Evolutionary conservation across 257 asterid genomes (phyloP), one percentile per base, ranked within the genome.

Genomic region (Coffea eugenioides): DNA sequence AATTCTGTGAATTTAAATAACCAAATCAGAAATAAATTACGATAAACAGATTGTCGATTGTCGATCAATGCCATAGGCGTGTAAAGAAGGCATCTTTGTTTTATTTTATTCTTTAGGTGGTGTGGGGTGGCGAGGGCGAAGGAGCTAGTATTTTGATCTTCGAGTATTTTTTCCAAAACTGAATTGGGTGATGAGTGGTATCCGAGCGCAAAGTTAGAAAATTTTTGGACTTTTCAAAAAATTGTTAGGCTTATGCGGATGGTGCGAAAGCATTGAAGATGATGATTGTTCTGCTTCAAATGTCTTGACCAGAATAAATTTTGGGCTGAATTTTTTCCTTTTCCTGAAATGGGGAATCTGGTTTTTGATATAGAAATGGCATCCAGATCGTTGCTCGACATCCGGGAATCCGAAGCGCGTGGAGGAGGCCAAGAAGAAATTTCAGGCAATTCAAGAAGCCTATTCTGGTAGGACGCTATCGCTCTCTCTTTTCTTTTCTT

Each of bases 361-460:
- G 25, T 31, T 70, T 77, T 54, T 52, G 14, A 34, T 23, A 54
- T 75, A 94, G 98, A 91, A 87, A 90, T 94, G 97, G 97, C 98
- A 94, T 80, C 98, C 98, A 48, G 97, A 94, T 92, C 94, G 98
- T 25, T 81, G 87, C 82, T 84, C 90, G 20, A 87, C 93, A 67
- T 74, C 89, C 1, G 98, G 96, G 64, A 88, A 83, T 82, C 66
- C 84, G 0, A 89, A 84, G 82, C 56, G 79, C 21, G 80, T 87
- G 69, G 98, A 92, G 31, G 98, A 92, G 71, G 97, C 97, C 9
- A 94, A 94, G 88, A 90, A 80, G 86, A 91, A 90, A 81, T 92
- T 94, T 81, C 98, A 94, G 85, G 87, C 89, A 27, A 87, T 94
- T 83, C 98, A 94, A 77, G 91, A 91, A 87, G 98, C 98, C 49